These are phyloP conservation scores for Solanum tacnaense DNA, from an alignment of 257 asterid species.

Conservation along the genomic window DNA sequence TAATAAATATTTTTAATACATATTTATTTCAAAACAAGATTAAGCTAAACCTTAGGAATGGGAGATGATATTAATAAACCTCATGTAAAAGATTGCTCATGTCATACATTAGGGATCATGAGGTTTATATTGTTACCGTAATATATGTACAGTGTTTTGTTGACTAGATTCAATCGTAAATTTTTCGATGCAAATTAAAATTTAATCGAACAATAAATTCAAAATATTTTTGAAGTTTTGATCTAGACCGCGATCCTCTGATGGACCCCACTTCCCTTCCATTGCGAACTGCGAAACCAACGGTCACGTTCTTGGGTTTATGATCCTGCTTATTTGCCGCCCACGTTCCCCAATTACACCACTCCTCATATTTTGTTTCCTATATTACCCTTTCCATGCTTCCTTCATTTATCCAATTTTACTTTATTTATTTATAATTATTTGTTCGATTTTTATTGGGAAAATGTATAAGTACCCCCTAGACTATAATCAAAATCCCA, in stretches of 20 bases:
- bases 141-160: not conserved
- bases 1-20: too few relatives aligned
- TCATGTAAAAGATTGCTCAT: not conserved
- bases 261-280: not conserved
- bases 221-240: slow-evolving; percentile 4
- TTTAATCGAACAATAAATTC: not conserved
- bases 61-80: too few relatives aligned
- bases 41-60: too few relatives aligned
- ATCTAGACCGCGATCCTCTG: slow-evolving; percentile 12
- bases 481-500: too few relatives aligned
- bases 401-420: not conserved
- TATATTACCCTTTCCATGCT: not conserved
- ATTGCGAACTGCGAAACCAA: not conserved
- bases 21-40: too few relatives aligned
- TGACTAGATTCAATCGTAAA: not conserved
- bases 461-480: too few relatives aligned
- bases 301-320: slow-evolving; percentile 19
- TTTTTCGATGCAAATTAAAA: not conserved
- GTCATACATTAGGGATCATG: not conserved
- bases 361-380: not conserved
- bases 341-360: slow-evolving; percentile 1
- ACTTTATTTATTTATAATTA: not conserved
- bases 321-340: not conserved
- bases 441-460: too few relatives aligned
- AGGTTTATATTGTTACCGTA: not conserved